Conservation (phyloP, 345 rosid species). For the Citrus mangshanensis region DNA sequence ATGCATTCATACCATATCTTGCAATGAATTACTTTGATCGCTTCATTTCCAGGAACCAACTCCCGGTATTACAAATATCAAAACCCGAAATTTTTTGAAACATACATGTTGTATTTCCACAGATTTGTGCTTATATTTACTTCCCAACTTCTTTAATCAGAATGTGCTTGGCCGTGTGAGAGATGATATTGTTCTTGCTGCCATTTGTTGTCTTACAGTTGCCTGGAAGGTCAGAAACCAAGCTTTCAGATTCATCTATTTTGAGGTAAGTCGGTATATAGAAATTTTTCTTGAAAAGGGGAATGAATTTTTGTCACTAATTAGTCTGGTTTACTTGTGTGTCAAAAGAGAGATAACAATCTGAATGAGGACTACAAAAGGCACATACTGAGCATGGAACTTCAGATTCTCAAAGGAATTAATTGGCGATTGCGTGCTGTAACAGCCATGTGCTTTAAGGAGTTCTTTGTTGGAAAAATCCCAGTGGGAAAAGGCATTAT, state of each 20-base stretch:
- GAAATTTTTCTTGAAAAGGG: too few species aligned
- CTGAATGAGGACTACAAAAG: neutral
- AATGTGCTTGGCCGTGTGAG: neutral
- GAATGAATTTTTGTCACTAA: neutral
- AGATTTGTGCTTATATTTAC: too few species aligned
- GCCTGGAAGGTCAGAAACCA: neutral
- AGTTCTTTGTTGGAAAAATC: neutral
- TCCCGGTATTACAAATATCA: neutral
- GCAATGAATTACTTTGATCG: constrained; percentile 5
- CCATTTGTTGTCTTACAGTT: neutral
- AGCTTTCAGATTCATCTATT: neutral
- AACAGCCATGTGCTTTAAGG: neutral
- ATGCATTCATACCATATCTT: constrained; percentile 4
- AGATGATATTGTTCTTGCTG: neutral
- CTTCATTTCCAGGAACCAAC: constrained; percentile 1
- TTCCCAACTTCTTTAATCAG: neutral
- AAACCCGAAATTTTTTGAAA: neutral
- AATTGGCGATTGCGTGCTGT: neutral
- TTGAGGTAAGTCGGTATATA: neutral
- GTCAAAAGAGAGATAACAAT: neutral
- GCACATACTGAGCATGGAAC: neutral
- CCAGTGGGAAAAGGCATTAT: neutral
- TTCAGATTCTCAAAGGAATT: neutral
- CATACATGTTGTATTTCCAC: neutral
- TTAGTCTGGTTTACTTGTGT: neutral